Percentiles rank a stretch among this genome's conserved stretches.
phyloP scores from a whole-genome alignment of 2,329 filamentous ascomycete species.

The Colletotrichum phormii region DNA sequence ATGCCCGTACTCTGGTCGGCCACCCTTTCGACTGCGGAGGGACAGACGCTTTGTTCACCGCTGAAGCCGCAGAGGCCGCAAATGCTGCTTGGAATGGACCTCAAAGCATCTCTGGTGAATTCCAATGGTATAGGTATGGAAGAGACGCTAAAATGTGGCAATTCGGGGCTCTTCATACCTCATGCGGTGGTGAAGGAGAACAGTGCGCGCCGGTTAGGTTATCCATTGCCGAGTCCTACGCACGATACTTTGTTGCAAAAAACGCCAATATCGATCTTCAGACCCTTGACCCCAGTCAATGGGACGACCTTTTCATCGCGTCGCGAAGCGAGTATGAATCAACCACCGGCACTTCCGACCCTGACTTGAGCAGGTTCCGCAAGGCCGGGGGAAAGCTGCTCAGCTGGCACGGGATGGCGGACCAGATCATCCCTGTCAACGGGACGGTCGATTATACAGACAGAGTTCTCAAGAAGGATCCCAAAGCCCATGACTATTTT shows the following conservation, averaged over 20 bases:
- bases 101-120: not conserved
- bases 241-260: constrained; percentile 38
- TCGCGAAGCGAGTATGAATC: constrained; percentile 37
- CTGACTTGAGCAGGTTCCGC: constrained; percentile 45
- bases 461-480: constrained; percentile 43
- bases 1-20: constrained; percentile 34
- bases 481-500: constrained; percentile 56
- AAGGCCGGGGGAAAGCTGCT: constrained; percentile 53
- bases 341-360: constrained; percentile 43
- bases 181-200: not conserved
- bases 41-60: constrained; percentile 40
- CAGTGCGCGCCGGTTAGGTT: not conserved
- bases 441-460: constrained; percentile 45
- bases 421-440: constrained; percentile 48
- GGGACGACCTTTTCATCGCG: constrained; percentile 34
- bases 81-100: constrained; percentile 35
- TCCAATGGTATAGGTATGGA: constrained; percentile 6
- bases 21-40: constrained; percentile 10
- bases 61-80: constrained; percentile 19
- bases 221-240: not conserved
- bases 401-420: constrained; percentile 53
- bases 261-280: constrained; percentile 42
- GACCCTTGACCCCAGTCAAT: constrained; percentile 15
- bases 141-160: not conserved
- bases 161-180: not conserved